Evolutionary conservation across 176 grass and related monocot species (phyloP).

Genomic region (Ensete ventricosum): DNA sequence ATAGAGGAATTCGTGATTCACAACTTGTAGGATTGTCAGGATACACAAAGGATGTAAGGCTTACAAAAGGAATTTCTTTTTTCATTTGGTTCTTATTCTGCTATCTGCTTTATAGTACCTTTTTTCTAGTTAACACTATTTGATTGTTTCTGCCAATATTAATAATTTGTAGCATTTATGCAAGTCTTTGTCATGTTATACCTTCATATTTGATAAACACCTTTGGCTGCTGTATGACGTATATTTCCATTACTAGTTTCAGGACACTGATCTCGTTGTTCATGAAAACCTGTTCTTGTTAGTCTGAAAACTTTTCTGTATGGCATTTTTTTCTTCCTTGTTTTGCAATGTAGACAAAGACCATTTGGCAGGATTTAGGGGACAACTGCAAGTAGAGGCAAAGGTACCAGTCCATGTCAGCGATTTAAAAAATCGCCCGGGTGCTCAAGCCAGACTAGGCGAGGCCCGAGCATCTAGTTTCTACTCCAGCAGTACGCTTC

Average conservation of each 20-base stretch:
- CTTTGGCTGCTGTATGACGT: background rate
- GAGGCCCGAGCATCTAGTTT: too few species aligned
- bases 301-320: background rate
- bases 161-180: background rate
- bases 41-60: conserved; percentile 71
- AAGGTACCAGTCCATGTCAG: too few species aligned
- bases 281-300: background rate
- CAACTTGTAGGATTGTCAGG: conserved; percentile 89
- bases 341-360: background rate
- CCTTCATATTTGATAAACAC: background rate
- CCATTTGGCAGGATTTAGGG: background rate
- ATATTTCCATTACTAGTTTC: background rate
- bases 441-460: too few species aligned
- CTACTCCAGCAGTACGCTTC: too few species aligned
- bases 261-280: background rate
- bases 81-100: too few species aligned
- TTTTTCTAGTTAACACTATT: background rate
- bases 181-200: background rate
- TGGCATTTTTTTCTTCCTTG: background rate
- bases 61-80: background rate
- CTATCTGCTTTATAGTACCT: background rate
- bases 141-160: background rate
- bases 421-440: too few species aligned
- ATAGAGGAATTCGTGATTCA: conserved; percentile 64
- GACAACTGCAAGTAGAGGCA: background rate